Base-by-base conservation (phyloP, 768 basidiomycete genomes). In the Paxillus involutus region DNA sequence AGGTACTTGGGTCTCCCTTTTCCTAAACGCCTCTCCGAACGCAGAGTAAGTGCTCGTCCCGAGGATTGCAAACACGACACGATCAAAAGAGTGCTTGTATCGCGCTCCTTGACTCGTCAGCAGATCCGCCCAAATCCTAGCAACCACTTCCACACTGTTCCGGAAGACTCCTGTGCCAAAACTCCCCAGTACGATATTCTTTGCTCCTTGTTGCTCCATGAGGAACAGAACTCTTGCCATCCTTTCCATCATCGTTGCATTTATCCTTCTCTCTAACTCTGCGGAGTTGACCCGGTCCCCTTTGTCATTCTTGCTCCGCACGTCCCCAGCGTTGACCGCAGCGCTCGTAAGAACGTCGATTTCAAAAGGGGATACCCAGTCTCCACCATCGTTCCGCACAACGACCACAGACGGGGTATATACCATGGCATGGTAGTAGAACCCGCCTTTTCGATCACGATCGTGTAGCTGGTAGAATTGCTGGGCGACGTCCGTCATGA, bases 81-180 rank as follows among this genome's bases (percentile, higher is more conserved):
- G 77, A 49, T 83, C 77, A 64, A 91, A 91, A 0, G 79, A 77
- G 29, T 73, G 55, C 56, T 70, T 67, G 65, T 85, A 91, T n/a
- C 82, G 73, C 29, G 83, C 80, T 1, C 71, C 74, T 6, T 76
- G 70, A 3, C 64, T 70, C 3, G 69, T 70, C 42, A 91, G 68
- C 29, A 88, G 68, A 49, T 88, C 82, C 43, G 76, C 80, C 84
- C 89, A 91, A 42, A 85, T 76, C 33, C 66, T 70, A 6, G 85
- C 88, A 14, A 91, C 77, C 47, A 77, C 71, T 40, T 69, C 63
- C 21, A 88, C 79, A 33, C 77, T 72, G 68, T 91, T 91, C 51
- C 74, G 75, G 70, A 90, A 91, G 3, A 86, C 88, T 3, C 89
- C 89, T 1, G 89, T 90, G 12, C 89, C 89, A 66, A 88, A 91